Base-by-base conservation (phyloP, 208 protist species). In the Herpetomonas tarakana region DNA sequence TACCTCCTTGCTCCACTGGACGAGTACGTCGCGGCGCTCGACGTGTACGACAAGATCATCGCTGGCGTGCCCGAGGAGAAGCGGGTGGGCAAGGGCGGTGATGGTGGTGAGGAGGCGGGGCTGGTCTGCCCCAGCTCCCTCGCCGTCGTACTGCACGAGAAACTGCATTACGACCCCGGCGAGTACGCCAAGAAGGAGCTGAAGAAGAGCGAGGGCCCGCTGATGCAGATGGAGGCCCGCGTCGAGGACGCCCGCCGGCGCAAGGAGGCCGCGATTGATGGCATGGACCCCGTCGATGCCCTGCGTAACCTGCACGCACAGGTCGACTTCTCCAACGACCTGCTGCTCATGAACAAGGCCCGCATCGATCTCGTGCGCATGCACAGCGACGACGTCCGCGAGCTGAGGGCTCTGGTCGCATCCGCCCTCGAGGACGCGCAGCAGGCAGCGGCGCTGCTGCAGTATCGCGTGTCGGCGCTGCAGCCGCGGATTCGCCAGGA, bases 291-390 rank as follows among this genome's bases (percentile, higher is more conserved):
- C 14, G 71, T 71, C 52, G 78, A 78, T 0, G 83, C 83, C 2
- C 71, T 93, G 39, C 72, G 74, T 44, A 74, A 71, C 62, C 69
- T 91, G 18, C 80, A 83, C 66, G 70, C 77, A 0, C 81, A 93
- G 74, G 79, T 90, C n/a, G 82, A 93, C 73, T 74, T 89, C 60
- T 84, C 75, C 7, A 93, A 93, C 62, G 86, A 93, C 52, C 28
- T 93, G 41, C 66, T 93, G 52, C 70, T 91, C 18, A 74, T 90
- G 54, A 91, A 93, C 70, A 88, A 87, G 69, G 83, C 86, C 0
- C 86, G 86, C 49, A 78, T 93, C 66, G 62, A 68, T 24, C 71
- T 91, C 52, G 78, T 93, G 7, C 45, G 28, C 26, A 58, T 85
- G 50, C 81, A 88, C 76, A 47, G 57, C 19, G 79, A 85, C 21